Base-by-base conservation (phyloP, 257 asterid genomes). In the Nicotiana tabacum region DNA sequence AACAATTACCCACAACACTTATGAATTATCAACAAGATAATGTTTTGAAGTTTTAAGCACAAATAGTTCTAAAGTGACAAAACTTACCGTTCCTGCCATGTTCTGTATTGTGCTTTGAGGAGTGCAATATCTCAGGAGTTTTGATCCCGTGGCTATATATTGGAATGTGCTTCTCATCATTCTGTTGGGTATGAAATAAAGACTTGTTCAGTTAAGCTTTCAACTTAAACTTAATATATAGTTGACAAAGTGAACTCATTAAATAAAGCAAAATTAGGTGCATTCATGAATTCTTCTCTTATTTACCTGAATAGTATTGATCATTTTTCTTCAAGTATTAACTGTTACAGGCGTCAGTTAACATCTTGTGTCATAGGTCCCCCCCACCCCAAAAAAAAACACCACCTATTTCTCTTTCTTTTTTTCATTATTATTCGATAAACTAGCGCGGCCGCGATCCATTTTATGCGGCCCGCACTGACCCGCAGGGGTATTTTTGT, bases 141-240 rank as follows among this genome's bases (percentile, higher is more conserved):
- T 91, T 96, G 83, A 98, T 94, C 74, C 99, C 99, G 9, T 96
- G 99, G 99, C 97, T 96, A 51, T 96, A 96, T 82, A 68, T 96
- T 18, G 99, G 99, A 81, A 96, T 96, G 99, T 96, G 99, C 93
- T 93, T 96, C 90, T 96, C 99, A 24, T 93, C 97, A 17, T 93
- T 93, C 85, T 93, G 97, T 67, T 91, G 97, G 97, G 97, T 91
- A 80, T 82, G 91, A 80, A 80, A 58, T 60, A 32, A 32, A 43
- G 65, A 72, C 55, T 60, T 18, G 55, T 35, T 70, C 18, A 21
- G 72, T 67, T 81, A 64, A 60, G 39, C 80, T 6, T 76, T 76
- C 64, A 27, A 17, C 46, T 51, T 74, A 76, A 76, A 15, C 46
- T 51, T 76, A 4, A 29, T 51, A 16, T 29, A 51, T 27, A 51